Evolutionary conservation across 257 asterid genomes (phyloP).

Genomic region (Nicotiana attenuata): DNA sequence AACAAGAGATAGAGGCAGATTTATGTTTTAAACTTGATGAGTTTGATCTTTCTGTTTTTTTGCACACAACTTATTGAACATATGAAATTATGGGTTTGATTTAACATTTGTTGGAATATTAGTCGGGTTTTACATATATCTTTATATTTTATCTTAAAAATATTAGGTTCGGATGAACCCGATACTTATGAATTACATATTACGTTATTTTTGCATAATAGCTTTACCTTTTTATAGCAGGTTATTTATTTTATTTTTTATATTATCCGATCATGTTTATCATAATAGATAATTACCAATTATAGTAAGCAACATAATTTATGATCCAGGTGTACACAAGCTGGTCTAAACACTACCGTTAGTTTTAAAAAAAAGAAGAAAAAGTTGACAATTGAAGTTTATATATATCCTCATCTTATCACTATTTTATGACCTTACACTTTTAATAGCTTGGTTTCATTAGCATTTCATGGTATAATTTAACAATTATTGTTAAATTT

Average conservation of each 20-base stretch:
- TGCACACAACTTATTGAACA: not conserved
- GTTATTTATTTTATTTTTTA: not conserved
- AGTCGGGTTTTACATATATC: not conserved
- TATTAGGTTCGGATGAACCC: not conserved
- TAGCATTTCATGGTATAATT: no score
- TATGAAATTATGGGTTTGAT: not conserved
- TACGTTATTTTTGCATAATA: not conserved
- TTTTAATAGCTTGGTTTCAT: no score
- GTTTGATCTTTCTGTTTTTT: not conserved
- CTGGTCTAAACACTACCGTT: no score
- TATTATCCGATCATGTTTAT: not conserved
- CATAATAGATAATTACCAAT: not conserved
- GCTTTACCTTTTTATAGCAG: not conserved
- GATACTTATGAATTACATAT: not conserved
- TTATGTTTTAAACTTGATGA: not conserved
- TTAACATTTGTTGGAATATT: not conserved
- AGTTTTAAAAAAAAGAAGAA: no score
- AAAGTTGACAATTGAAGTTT: not conserved
- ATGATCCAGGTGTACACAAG: no score
- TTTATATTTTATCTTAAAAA: not conserved
- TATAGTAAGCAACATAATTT: not conserved
- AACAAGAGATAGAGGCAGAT: not conserved
- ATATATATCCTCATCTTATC: not conserved
- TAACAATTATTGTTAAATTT: no score
- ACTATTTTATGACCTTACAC: not conserved